Conservation (phyloP, 805 yeast species). For the Phaffomyces antillensis region DNA sequence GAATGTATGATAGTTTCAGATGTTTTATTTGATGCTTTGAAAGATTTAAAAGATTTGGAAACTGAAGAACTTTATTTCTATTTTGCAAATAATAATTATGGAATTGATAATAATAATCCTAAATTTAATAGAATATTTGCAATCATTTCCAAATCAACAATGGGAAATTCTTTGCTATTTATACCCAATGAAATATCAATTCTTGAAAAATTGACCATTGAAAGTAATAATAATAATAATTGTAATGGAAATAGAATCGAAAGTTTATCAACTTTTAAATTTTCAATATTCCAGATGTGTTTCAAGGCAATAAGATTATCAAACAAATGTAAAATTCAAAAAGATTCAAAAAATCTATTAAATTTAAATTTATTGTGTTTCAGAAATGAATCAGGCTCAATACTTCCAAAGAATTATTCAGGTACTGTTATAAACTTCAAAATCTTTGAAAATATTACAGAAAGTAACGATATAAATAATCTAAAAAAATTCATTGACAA, state of each 20-base stretch:
- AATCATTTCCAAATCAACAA: conserved; percentile 62
- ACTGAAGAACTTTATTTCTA: conserved; percentile 45
- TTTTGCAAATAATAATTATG: conserved; percentile 1
- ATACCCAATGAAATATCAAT: conserved; percentile 58
- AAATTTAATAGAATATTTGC: conserved; percentile 24
- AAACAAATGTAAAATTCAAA: conserved; percentile 45
- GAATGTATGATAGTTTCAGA: conserved; percentile 49
- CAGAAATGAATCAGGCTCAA: conserved; percentile 13
- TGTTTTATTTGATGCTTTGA: conserved; percentile 44
- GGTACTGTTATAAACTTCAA: conserved; percentile 35
- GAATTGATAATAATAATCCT: conserved; percentile 20
- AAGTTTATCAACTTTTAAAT: conserved; percentile 32
- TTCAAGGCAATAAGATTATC: conserved; percentile 44
- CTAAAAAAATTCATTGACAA: conserved; percentile 3
- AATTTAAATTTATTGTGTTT: conserved; percentile 39
- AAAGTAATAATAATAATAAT: conserved; percentile 17
- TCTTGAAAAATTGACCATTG: conserved; percentile 49
- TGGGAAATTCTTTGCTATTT: conserved; percentile 61
- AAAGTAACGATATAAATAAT: conserved; percentile 4
- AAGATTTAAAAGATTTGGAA: conserved; percentile 48
- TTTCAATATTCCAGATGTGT: conserved; percentile 39
- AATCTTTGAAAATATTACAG: conserved; percentile 22
- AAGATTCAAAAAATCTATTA: conserved; percentile 36
- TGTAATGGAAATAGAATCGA: neutral
- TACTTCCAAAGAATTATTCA: conserved; percentile 29